phyloP scores from a whole-genome alignment of 2,329 filamentous ascomycete species.

The Myriosclerotinia scirpicola region DNA sequence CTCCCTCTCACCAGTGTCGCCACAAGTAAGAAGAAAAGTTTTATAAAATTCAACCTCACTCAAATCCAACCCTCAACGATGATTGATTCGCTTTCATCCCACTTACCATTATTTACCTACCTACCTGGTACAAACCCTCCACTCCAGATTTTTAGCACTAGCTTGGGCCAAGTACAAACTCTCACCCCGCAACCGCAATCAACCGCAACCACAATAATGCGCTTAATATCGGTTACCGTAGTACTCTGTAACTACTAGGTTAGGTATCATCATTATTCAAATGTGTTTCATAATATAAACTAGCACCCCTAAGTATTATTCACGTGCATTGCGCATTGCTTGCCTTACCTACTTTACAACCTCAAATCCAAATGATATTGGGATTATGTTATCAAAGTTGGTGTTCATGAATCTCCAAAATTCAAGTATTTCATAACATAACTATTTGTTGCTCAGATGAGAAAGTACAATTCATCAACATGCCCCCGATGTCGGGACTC shows the following conservation, averaged over 20 bases:
- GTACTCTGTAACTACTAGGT: background rate
- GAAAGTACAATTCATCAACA: conserved; percentile 11
- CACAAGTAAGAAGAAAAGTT: background rate
- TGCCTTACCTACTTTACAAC: no score
- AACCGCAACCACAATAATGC: background rate
- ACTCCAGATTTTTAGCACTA: conserved; percentile 6
- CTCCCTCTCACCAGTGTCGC: no score
- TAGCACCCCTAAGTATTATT: no score
- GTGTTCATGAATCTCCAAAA: background rate
- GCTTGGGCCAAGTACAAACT: conserved; percentile 14
- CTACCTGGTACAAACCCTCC: no score
- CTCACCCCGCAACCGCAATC: conserved; percentile 7
- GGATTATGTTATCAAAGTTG: background rate
- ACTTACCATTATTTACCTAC: background rate
- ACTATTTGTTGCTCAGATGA: conserved; percentile 17
- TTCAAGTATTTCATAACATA: background rate
- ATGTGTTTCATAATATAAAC: no score
- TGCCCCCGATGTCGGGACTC: conserved; percentile 23
- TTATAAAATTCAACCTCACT: background rate
- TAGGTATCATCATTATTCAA: no score
- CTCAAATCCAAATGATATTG: no score
- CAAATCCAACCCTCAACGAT: background rate
- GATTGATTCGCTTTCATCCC: background rate
- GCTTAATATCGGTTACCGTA: background rate
- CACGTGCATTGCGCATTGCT: no score